Percentiles rank a stretch among this genome's conserved stretches.
These are phyloP conservation scores for Aspergillus avenaceus DNA, from an alignment of 495 filamentous ascomycete species.

Conservation along the genomic window DNA sequence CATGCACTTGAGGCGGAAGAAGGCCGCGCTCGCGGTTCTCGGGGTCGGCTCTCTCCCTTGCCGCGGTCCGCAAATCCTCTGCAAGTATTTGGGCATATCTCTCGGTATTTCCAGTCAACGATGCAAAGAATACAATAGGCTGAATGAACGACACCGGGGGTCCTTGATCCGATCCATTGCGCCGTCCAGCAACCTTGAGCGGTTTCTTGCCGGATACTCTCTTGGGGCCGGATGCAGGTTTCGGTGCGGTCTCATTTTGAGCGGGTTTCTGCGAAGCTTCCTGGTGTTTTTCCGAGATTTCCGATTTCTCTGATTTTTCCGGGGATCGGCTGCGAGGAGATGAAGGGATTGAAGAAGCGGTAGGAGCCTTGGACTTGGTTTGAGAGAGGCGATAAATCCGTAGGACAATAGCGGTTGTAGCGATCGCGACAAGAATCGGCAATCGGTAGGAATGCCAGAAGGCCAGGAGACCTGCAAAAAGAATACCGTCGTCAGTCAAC, in stretches of 20 bases:
- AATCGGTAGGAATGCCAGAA: slow-evolving; percentile 41
- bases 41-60: slow-evolving; percentile 22
- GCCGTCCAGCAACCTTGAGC: slow-evolving; percentile 22
- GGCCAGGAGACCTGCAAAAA: slow-evolving; percentile 24
- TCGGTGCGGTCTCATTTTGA: slow-evolving; percentile 7
- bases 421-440: slow-evolving; percentile 28
- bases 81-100: slow-evolving; percentile 56
- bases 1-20: slow-evolving; percentile 62
- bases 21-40: slow-evolving; percentile 35
- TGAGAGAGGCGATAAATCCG: slow-evolving; percentile 23
- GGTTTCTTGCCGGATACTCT: slow-evolving; percentile 37
- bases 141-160: slow-evolving; percentile 50
- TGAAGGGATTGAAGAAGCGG: slow-evolving; percentile 30
- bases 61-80: slow-evolving; percentile 42
- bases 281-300: neutral
- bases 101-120: slow-evolving; percentile 76
- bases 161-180: slow-evolving; percentile 14
- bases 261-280: slow-evolving; percentile 8
- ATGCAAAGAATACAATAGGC: slow-evolving; percentile 81
- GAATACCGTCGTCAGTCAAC: neutral
- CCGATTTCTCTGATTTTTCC: slow-evolving; percentile 19
- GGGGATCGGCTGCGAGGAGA: slow-evolving; percentile 31
- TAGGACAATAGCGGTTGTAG: slow-evolving; percentile 20
- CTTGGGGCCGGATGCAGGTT: slow-evolving; percentile 30
- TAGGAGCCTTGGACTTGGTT: slow-evolving; percentile 22